phyloP scores from a whole-genome alignment of 352 stramenopile genomes.

The Hyaloperonospora arabidopsidis region DNA sequence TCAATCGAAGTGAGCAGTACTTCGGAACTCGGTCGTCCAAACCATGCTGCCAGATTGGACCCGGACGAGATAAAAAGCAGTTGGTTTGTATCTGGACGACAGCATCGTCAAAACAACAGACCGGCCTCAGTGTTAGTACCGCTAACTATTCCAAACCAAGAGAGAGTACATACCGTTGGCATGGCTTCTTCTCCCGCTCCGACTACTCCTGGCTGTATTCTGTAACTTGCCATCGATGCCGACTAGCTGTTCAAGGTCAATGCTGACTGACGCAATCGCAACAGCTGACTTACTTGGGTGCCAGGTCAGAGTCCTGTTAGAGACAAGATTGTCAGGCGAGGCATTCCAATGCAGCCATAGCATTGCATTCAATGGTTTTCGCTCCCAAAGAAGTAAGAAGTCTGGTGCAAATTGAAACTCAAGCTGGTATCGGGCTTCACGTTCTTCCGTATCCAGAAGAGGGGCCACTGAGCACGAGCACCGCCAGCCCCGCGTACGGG shows the following conservation, averaged over 20 bases:
- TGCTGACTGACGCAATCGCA: slow-evolving; percentile 19
- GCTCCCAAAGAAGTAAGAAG: slow-evolving; percentile 22
- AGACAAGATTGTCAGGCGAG: slow-evolving; percentile 2
- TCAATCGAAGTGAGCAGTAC: slow-evolving; percentile 1
- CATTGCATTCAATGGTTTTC: slow-evolving; percentile 13
- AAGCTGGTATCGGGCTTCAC: slow-evolving; percentile 18
- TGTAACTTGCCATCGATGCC: neutral
- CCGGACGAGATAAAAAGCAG: slow-evolving; percentile 44
- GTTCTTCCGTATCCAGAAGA: neutral
- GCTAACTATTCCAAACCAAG: neutral
- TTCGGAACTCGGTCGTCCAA: slow-evolving; percentile 5
- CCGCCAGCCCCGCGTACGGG: slow-evolving; percentile 12
- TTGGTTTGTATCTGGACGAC: slow-evolving; percentile 17
- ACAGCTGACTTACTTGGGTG: slow-evolving; percentile 8
- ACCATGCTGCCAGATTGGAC: slow-evolving; percentile 24
- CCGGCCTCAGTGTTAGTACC: slow-evolving; percentile 2
- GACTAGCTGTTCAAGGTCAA: slow-evolving; percentile 18
- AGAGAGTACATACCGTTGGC: slow-evolving; percentile 15
- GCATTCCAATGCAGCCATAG: slow-evolving; percentile 28
- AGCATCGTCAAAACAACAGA: slow-evolving; percentile 2
- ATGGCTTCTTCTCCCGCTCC: neutral
- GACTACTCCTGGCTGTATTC: neutral
- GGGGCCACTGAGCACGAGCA: slow-evolving; percentile 20
- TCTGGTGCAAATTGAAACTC: slow-evolving; percentile 22
- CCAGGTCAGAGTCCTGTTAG: neutral